These are phyloP conservation scores for Pisolithus tinctorius DNA, from an alignment of 768 basidiomycete genomes.

Conservation along the genomic window DNA sequence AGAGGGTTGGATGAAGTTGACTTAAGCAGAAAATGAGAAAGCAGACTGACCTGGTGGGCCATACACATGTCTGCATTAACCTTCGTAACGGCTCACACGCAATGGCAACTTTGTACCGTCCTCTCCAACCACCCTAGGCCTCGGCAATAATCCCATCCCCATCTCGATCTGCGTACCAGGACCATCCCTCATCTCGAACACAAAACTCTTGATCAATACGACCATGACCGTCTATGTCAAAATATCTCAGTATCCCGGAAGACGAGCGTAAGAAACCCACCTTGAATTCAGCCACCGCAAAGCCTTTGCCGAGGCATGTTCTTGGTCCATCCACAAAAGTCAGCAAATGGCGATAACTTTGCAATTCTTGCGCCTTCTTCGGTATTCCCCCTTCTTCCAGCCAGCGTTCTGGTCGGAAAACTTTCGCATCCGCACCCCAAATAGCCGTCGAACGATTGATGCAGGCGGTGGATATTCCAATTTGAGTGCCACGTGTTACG, in stretches of 20 bases:
- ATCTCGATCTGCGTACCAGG: background rate
- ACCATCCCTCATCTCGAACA: no score
- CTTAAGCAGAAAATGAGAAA: no score
- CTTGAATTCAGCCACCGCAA: no score
- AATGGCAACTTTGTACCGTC: background rate
- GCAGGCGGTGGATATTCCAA: slow-evolving; percentile 37
- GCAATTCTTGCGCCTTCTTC: slow-evolving; percentile 26
- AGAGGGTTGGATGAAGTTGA: no score
- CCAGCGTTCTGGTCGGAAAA: slow-evolving; percentile 64
- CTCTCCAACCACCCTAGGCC: background rate
- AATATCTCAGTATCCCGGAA: no score
- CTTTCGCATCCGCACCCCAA: slow-evolving; percentile 57
- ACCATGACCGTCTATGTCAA: no score
- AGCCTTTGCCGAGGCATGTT: slow-evolving; percentile 32
- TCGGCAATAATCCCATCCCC: background rate
- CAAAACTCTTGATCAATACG: no score
- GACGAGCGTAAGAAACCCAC: no score
- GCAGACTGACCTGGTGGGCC: no score
- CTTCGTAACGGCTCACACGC: background rate
- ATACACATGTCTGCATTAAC: background rate
- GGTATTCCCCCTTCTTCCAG: slow-evolving; percentile 25
- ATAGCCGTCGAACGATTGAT: slow-evolving; percentile 45
- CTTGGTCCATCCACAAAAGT: slow-evolving; percentile 41
- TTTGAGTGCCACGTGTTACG: slow-evolving; percentile 41
- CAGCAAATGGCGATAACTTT: slow-evolving; percentile 34